Evolutionary conservation across 2,329 filamentous ascomycete genomes (phyloP).

Genomic region (Talaromyces atroroseus): DNA sequence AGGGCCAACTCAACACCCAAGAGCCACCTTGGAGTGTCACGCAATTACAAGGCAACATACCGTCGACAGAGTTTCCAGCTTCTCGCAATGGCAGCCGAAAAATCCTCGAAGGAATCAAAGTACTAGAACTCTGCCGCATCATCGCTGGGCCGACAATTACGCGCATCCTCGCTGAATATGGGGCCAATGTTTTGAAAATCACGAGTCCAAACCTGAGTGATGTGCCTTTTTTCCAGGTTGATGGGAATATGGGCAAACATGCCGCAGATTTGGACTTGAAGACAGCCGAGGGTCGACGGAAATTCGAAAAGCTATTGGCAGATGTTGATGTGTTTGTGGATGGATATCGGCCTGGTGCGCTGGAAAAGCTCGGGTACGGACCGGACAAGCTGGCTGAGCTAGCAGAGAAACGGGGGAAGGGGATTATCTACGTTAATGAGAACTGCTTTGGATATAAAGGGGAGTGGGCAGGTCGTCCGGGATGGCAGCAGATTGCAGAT

Average conservation of each 20-base stretch:
- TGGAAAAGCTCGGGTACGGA: conserved; percentile 60
- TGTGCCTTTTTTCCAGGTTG: conserved; percentile 66
- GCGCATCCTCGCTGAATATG: conserved; percentile 67
- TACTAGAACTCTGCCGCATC: conserved; percentile 69
- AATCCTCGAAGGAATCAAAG: conserved; percentile 57
- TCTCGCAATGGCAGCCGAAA: conserved; percentile 19
- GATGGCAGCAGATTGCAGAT: conserved; percentile 70
- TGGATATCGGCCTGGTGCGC: conserved; percentile 62
- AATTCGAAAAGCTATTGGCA: conserved; percentile 55
- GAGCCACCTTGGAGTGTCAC: conserved; percentile 33
- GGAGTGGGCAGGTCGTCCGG: conserved; percentile 59
- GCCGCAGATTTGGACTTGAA: conserved; percentile 60
- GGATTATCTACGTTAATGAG: conserved; percentile 64
- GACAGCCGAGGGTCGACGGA: conserved; percentile 45
- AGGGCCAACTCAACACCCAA: conserved; percentile 29
- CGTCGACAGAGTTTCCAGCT: conserved; percentile 25
- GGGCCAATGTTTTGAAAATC: conserved; percentile 67
- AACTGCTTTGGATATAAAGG: conserved; percentile 65
- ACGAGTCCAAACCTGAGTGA: conserved; percentile 64
- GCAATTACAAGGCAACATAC: conserved; percentile 23
- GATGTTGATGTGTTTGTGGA: conserved; percentile 63
- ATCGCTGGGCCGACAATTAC: conserved; percentile 71
- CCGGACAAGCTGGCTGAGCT: conserved; percentile 50
- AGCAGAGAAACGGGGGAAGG: conserved; percentile 52
- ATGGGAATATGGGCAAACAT: conserved; percentile 68